A percentile compares a stretch with the other conserved stretches of the same genome.
Evolutionary conservation across 176 grass and related monocot genomes (phyloP).

Genomic region (maize (Zea mays)): DNA sequence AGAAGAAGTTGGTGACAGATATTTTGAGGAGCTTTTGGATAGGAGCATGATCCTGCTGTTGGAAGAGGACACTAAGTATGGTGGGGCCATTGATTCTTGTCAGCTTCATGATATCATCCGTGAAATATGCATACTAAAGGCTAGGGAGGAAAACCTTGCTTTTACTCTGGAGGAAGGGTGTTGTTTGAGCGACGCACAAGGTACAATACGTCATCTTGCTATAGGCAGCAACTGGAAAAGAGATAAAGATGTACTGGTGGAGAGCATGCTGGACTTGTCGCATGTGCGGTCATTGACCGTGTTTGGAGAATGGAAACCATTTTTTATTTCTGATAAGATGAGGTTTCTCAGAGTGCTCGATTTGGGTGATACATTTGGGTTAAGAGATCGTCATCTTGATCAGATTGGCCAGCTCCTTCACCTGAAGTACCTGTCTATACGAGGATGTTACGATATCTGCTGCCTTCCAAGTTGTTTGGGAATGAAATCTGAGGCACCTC

Average conservation of each 20-base stretch:
- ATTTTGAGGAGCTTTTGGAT: conserved; percentile 38
- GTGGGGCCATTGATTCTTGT: not conserved
- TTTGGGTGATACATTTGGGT: not conserved
- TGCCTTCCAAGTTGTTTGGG: not conserved
- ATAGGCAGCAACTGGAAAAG: not conserved
- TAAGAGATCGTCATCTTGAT: conserved; percentile 11
- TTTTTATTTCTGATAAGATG: conserved; percentile 26
- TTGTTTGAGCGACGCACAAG: not conserved
- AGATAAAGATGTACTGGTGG: not conserved
- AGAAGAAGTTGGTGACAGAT: not conserved
- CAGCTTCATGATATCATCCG: conserved; percentile 46
- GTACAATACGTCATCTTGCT: conserved; percentile 3
- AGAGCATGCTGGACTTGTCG: not conserved
- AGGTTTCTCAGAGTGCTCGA: conserved; percentile 41
- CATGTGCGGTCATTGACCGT: conserved; percentile 31
- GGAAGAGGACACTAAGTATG: not conserved
- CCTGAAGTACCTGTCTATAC: conserved; percentile 35
- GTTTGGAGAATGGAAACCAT: conserved; percentile 19
- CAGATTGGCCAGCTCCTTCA: conserved; percentile 25
- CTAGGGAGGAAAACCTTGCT: conserved; percentile 27
- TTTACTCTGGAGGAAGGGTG: not conserved
- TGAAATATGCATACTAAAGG: conserved; percentile 30
- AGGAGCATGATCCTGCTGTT: conserved; percentile 28
- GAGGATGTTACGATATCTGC: not conserved
- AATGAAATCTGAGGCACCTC: conserved; percentile 5